These are phyloP conservation scores for Penicillium odoratum DNA, from an alignment of 495 filamentous ascomycete species.

Conservation along the genomic window DNA sequence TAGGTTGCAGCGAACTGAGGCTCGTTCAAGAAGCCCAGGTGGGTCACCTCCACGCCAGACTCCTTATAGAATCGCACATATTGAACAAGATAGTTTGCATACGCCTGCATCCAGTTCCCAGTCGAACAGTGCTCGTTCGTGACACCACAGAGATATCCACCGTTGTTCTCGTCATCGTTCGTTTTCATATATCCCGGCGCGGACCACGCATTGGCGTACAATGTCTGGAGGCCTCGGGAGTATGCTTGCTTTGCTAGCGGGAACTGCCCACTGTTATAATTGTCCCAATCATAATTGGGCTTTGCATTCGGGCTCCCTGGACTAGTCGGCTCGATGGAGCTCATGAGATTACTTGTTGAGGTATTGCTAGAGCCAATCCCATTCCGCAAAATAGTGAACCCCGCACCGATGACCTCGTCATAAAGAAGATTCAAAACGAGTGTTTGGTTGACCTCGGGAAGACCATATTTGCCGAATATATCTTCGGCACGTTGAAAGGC, in stretches of 20 bases:
- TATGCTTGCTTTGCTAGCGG: constrained; percentile 51
- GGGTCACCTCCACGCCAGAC: constrained; percentile 49
- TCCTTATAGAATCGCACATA: constrained; percentile 52
- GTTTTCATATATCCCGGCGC: constrained; percentile 62
- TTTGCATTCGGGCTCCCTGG: constrained; percentile 33
- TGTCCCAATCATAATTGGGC: constrained; percentile 48
- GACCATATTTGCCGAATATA: constrained; percentile 17
- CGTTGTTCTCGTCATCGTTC: constrained; percentile 38
- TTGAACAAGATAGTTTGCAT: constrained; percentile 54
- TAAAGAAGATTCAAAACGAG: constrained; percentile 40
- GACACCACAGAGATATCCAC: constrained; percentile 53
- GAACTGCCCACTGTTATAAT: constrained; percentile 48
- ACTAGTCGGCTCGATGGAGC: constrained; percentile 39
- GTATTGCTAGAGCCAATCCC: constrained; percentile 50
- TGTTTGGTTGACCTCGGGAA: constrained; percentile 2
- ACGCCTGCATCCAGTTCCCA: constrained; percentile 57
- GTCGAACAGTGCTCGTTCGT: constrained; percentile 41
- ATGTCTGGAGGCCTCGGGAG: constrained; percentile 17
- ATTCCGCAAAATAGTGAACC: constrained; percentile 55
- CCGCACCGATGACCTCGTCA: constrained; percentile 46
- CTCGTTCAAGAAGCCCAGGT: constrained; percentile 59
- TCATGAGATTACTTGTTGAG: constrained; percentile 25
- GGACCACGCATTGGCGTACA: constrained; percentile 57
- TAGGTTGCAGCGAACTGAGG: constrained; percentile 38
- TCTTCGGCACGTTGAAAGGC: constrained; percentile 47